A percentile compares a stretch with the other conserved stretches of the same genome.
These are phyloP conservation scores for Evansstolkia leycettana DNA, from an alignment of 495 filamentous ascomycete species.

Conservation along the genomic window DNA sequence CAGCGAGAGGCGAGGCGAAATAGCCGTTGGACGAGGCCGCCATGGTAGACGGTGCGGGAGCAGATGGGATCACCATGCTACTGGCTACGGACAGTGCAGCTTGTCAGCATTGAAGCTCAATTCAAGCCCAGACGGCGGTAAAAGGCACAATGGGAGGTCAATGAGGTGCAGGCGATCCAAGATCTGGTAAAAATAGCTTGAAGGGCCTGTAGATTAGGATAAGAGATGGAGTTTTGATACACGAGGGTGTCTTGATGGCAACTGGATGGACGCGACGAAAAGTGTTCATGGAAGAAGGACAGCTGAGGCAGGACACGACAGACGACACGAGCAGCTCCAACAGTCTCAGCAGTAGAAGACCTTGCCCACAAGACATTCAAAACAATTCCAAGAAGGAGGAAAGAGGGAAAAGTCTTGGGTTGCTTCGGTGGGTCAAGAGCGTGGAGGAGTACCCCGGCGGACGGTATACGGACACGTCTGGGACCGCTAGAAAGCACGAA, in stretches of 20 bases:
- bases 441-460: slow-evolving; percentile 34
- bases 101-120: slow-evolving; percentile 37
- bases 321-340: slow-evolving; percentile 12
- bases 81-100: slow-evolving; percentile 27
- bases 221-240: slow-evolving; percentile 27
- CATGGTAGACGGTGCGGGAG: slow-evolving; percentile 27
- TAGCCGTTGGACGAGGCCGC: slow-evolving; percentile 38
- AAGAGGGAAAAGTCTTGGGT: slow-evolving; percentile 10
- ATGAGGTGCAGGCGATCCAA: slow-evolving; percentile 27
- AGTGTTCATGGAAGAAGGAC: slow-evolving; percentile 12
- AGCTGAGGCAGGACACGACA: slow-evolving; percentile 6
- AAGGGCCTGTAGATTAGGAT: slow-evolving; percentile 12
- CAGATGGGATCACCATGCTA: slow-evolving; percentile 43
- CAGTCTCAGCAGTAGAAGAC: slow-evolving; percentile 6
- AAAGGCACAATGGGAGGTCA: slow-evolving; percentile 11
- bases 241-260: slow-evolving; percentile 29
- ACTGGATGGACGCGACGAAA: slow-evolving; percentile 28
- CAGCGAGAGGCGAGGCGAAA: slow-evolving; percentile 23
- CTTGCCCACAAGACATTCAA: slow-evolving; percentile 8
- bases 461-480: slow-evolving; percentile 19
- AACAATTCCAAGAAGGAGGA: slow-evolving; percentile 6
- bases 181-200: slow-evolving; percentile 13
- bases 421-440: slow-evolving; percentile 34
- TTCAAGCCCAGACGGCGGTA: slow-evolving; percentile 5
- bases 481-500: slow-evolving; percentile 11